These are phyloP conservation scores for Cyberlindnera suaveolens DNA, from an alignment of 805 yeast species.

Conservation along the genomic window DNA sequence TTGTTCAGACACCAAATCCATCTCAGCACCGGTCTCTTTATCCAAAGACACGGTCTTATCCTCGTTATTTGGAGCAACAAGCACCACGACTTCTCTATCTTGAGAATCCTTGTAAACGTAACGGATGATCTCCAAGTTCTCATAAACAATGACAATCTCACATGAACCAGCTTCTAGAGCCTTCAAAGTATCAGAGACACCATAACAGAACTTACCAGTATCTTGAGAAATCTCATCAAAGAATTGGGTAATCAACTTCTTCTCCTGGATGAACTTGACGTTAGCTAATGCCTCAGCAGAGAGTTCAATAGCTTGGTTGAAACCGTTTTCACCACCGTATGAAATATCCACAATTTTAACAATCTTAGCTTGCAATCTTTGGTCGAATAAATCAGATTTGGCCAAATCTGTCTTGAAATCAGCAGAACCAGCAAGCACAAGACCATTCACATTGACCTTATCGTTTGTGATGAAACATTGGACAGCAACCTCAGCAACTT, in stretches of 20 bases:
- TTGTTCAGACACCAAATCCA: constrained; percentile 83
- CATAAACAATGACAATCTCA: constrained; percentile 88
- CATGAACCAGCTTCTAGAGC: constrained; percentile 96
- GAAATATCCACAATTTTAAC: constrained; percentile 93
- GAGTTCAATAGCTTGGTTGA: constrained; percentile 97
- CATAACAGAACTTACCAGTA: constrained; percentile 95
- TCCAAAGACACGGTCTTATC: constrained; percentile 75
- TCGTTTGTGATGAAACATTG: constrained; percentile 94
- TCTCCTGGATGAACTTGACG: constrained; percentile 97
- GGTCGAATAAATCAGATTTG: constrained; percentile 89
- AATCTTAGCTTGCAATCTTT: constrained; percentile 79
- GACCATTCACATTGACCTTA: constrained; percentile 89
- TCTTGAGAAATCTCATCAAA: constrained; percentile 98
- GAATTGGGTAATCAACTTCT: constrained; percentile 85
- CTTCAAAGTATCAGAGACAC: constrained; percentile 93
- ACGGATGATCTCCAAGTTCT: constrained; percentile 81
- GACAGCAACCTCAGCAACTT: constrained; percentile 97
- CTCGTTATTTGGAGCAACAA: constrained; percentile 64
- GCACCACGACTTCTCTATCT: constrained; percentile 68
- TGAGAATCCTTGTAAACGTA: constrained; percentile 80
- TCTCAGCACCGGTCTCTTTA: constrained; percentile 81
- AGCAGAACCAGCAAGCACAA: constrained; percentile 97
- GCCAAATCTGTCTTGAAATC: constrained; percentile 95
- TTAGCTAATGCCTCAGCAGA: constrained; percentile 96
- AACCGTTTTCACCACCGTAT: constrained; percentile 99